phyloP scores from a whole-genome alignment of 2,329 filamentous ascomycete genomes.

The Stromatinia cepivora region DNA sequence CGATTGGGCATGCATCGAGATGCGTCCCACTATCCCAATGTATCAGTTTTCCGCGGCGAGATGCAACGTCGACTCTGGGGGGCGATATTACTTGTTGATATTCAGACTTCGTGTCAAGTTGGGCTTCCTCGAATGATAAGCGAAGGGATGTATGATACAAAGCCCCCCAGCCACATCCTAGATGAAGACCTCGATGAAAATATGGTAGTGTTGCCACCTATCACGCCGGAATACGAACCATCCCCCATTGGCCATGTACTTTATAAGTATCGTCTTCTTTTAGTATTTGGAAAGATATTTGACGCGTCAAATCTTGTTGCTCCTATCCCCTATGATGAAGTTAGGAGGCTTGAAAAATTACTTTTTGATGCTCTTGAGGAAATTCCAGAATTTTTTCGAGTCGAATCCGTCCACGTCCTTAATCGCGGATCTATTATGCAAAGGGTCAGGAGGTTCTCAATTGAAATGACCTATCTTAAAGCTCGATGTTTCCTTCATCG shows the following conservation, averaged over 20 bases:
- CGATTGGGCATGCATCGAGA: constrained; percentile 60
- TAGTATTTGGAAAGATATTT: constrained; percentile 54
- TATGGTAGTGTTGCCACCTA: constrained; percentile 54
- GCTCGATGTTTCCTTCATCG: constrained; percentile 34
- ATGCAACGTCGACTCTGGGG: constrained; percentile 64
- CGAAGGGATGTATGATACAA: constrained; percentile 61
- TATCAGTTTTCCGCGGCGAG: constrained; percentile 55
- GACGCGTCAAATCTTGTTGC: constrained; percentile 51
- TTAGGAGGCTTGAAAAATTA: constrained; percentile 50
- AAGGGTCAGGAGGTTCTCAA: constrained; percentile 51
- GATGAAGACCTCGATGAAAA: constrained; percentile 65
- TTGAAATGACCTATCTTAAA: constrained; percentile 34
- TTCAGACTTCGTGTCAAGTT: constrained; percentile 65
- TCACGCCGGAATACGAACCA: constrained; percentile 55
- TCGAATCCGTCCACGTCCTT: constrained; percentile 49
- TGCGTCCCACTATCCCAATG: constrained; percentile 49
- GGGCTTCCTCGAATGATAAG: constrained; percentile 68
- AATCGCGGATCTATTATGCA: constrained; percentile 48
- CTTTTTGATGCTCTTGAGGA: constrained; percentile 48
- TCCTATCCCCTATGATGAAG: constrained; percentile 50
- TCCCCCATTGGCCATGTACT: constrained; percentile 57
- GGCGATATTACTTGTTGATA: constrained; percentile 57
- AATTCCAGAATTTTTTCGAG: constrained; percentile 51
- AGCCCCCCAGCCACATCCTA: constrained; percentile 59
- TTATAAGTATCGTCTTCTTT: constrained; percentile 50